Evolutionary conservation across 371 early-diverging fungal species (phyloP).

Genomic region (Mortierella sp.): DNA sequence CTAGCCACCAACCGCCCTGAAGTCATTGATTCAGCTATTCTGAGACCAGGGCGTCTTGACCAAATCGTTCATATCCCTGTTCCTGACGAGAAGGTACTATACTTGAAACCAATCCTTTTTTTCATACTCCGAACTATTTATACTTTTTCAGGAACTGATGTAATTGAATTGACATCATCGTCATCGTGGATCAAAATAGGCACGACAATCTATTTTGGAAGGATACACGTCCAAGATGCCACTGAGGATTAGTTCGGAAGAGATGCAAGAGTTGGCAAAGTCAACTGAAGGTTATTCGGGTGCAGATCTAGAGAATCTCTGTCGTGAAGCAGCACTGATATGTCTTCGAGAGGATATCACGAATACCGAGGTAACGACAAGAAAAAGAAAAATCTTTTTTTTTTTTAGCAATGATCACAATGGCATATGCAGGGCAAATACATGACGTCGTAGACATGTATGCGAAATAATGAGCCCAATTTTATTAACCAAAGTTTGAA

Average conservation of each 20-base stretch:
- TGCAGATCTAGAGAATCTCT: slow-evolving; percentile 72
- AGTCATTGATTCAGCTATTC: slow-evolving; percentile 93
- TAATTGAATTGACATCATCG: background rate
- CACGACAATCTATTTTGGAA: slow-evolving; percentile 53
- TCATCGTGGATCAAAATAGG: slow-evolving; percentile 10
- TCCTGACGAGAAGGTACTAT: slow-evolving; percentile 81
- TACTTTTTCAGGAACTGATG: too few relatives aligned
- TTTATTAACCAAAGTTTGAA: background rate
- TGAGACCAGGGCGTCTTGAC: slow-evolving; percentile 99
- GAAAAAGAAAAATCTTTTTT: background rate
- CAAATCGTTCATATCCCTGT: slow-evolving; percentile 97
- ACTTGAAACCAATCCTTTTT: background rate
- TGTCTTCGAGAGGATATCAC: slow-evolving; percentile 68
- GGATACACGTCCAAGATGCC: slow-evolving; percentile 76
- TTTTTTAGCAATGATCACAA: too few relatives aligned
- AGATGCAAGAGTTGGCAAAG: slow-evolving; percentile 50
- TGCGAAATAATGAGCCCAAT: background rate
- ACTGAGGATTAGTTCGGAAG: slow-evolving; percentile 50
- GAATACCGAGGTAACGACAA: slow-evolving; percentile 58
- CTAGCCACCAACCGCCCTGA: slow-evolving; percentile 77
- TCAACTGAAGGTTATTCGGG: slow-evolving; percentile 68
- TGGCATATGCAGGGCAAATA: background rate
- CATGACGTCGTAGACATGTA: too few relatives aligned
- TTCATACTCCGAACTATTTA: too few relatives aligned
- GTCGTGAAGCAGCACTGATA: slow-evolving; percentile 73